These are phyloP conservation scores for Fusarium bulbicola DNA, from an alignment of 2,329 filamentous ascomycete species.

Conservation along the genomic window DNA sequence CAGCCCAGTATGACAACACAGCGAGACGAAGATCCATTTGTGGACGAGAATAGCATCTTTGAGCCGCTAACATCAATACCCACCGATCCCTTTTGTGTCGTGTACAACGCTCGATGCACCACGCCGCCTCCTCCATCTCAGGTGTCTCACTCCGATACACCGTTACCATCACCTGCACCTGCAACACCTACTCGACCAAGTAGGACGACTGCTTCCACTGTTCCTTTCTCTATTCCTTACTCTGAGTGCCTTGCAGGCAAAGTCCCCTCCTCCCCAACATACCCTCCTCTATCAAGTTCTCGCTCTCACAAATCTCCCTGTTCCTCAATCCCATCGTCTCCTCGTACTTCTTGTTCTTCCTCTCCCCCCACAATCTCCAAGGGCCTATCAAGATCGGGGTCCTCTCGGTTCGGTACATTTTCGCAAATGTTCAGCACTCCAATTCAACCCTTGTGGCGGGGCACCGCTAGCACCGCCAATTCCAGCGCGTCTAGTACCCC, in stretches of 20 bases:
- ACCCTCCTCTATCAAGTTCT: slow-evolving; percentile 8
- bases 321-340: slow-evolving; percentile 32
- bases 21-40: slow-evolving; percentile 35
- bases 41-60: slow-evolving; percentile 39
- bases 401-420: slow-evolving; percentile 34
- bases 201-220: slow-evolving; percentile 5
- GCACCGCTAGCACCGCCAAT: slow-evolving; percentile 18
- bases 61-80: slow-evolving; percentile 35
- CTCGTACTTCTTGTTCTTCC: slow-evolving; percentile 38
- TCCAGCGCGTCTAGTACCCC: slow-evolving; percentile 29
- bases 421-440: slow-evolving; percentile 41
- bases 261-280: slow-evolving; percentile 27
- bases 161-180: slow-evolving; percentile 11
- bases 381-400: slow-evolving; percentile 42
- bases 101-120: slow-evolving; percentile 39
- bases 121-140: slow-evolving; percentile 31
- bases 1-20: slow-evolving; percentile 23
- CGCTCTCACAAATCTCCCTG: slow-evolving; percentile 9
- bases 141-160: slow-evolving; percentile 23
- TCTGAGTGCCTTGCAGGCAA: slow-evolving; percentile 16
- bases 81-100: slow-evolving; percentile 31
- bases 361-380: slow-evolving; percentile 40
- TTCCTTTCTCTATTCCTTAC: slow-evolving; percentile 24
- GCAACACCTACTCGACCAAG: slow-evolving; percentile 31
- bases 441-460: slow-evolving; percentile 41